phyloP scores from a whole-genome alignment of 768 basidiomycete species.

The Boletus insuetus region DNA sequence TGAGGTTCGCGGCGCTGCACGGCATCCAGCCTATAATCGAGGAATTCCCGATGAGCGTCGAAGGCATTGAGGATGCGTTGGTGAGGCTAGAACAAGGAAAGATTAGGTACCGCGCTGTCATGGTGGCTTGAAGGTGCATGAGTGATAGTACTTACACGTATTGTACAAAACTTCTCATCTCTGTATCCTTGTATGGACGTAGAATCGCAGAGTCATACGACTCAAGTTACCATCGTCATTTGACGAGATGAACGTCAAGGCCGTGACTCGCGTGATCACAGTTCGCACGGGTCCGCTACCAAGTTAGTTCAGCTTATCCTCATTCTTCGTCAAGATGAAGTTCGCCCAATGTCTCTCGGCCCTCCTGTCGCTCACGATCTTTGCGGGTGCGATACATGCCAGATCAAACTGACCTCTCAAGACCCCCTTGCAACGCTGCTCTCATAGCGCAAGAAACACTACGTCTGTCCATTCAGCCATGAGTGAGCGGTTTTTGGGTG shows the following conservation, averaged over 20 bases:
- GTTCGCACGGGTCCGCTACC: no score
- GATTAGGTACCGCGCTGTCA: conserved; percentile 34
- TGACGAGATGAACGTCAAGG: no score
- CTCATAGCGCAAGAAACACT: background rate
- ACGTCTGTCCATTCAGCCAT: background rate
- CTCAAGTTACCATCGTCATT: no score
- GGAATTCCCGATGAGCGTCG: conserved; percentile 30
- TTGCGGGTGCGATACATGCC: conserved; percentile 8
- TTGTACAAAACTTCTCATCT: no score
- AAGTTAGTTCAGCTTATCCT: no score
- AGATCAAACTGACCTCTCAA: background rate
- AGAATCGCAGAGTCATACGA: no score
- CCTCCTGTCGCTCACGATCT: background rate
- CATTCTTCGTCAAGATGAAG: background rate
- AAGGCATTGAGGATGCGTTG: conserved; percentile 32
- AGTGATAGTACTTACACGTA: no score
- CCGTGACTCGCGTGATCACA: no score
- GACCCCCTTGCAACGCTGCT: conserved; percentile 8
- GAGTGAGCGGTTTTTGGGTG: background rate
- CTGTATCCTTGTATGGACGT: no score
- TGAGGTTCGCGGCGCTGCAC: conserved; percentile 35
- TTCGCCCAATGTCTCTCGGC: background rate
- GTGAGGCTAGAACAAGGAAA: conserved; percentile 21
- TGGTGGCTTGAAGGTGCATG: conserved; percentile 7
- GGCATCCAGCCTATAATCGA: conserved; percentile 30